Evolutionary conservation across 2,329 filamentous ascomycete genomes (phyloP).

Genomic region (Fonsecaea monophora): DNA sequence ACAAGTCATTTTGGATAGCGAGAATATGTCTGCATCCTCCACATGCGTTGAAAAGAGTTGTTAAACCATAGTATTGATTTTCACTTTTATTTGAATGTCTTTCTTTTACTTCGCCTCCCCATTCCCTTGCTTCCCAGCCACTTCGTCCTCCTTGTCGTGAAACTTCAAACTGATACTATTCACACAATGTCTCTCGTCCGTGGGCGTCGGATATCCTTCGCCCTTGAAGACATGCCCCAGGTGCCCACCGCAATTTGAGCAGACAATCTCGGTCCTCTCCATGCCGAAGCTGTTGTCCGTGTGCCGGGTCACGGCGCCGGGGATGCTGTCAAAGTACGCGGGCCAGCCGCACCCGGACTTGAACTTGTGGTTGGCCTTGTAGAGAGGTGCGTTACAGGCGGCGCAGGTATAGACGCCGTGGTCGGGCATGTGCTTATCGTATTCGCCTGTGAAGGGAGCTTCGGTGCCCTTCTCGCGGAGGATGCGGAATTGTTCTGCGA

Average conservation of each 20-base stretch:
- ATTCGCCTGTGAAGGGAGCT: constrained; percentile 76
- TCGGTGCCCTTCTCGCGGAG: constrained; percentile 94
- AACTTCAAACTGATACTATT: constrained; percentile 93
- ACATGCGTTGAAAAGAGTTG: not conserved
- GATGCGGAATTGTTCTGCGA: constrained; percentile 88
- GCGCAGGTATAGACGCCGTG: constrained; percentile 85
- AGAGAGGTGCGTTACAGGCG: constrained; percentile 84
- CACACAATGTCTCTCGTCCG: constrained; percentile 95
- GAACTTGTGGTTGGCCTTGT: constrained; percentile 94
- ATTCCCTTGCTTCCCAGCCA: constrained; percentile 24
- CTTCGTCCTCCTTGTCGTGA: constrained; percentile 64
- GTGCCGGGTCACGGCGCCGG: constrained; percentile 84
- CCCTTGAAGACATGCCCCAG: constrained; percentile 92
- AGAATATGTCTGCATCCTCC: not conserved
- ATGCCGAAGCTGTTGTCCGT: constrained; percentile 80
- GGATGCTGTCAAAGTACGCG: constrained; percentile 94
- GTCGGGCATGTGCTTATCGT: constrained; percentile 81
- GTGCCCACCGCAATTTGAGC: constrained; percentile 91
- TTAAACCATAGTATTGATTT: not conserved
- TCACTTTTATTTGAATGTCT: not conserved
- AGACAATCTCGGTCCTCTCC: constrained; percentile 89
- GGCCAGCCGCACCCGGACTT: constrained; percentile 97
- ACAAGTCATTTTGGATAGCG: not conserved
- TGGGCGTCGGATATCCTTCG: constrained; percentile 81
- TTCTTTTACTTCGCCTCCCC: constrained; percentile 33